Evolutionary conservation across 2,329 filamentous ascomycete genomes (phyloP), one percentile per base, ranked within the genome.

Genomic region (Penicillium sp.): DNA sequence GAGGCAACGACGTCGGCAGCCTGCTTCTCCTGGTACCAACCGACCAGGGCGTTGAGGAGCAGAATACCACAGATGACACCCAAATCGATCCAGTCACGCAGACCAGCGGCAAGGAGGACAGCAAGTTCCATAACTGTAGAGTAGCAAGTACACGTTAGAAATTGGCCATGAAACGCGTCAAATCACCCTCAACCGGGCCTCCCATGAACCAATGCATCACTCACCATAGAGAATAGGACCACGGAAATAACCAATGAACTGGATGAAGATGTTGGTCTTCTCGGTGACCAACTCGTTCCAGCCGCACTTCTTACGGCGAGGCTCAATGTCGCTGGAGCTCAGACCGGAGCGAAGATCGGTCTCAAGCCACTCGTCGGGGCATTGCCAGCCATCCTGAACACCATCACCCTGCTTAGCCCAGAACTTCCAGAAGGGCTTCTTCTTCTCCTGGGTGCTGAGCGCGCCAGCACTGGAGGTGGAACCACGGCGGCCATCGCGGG

Each of bases 1-100:
- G 82, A 86, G 59, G 89, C 89, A 71, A 91, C 89, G 71, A 91
- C 88, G 78, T 92, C 89, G 68, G 88, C 89, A 70, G 89, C 89
- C 79, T 91, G 89, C 82, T 92, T 92, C 79, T 92, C 89, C 77
- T 91, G 89, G 77, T 92, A 91, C 86, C 89, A 92, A 82, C 89
- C 89, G 76, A 91, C 89, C 65, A 88, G 80, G 67, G 89, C 89
- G 80, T 92, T 92, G 65, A 92, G 87, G 73, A 88, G 70, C 58
- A 92, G 81, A 77, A 92, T 92, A 82, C 85, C 89, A 70, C 88
- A 85, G 75, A 92, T 92, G 76, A 92, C 88, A 84, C 88, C 89
- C 68, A 91, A 84, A 81, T 92, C 89, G 66, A 91, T 84, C 89
- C 89, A 92, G 79, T 90, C 88, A 75, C 84, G 83, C 65, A 92